phyloP scores from a whole-genome alignment of 805 yeast genomes.

The Peterozyma xylosa region DNA sequence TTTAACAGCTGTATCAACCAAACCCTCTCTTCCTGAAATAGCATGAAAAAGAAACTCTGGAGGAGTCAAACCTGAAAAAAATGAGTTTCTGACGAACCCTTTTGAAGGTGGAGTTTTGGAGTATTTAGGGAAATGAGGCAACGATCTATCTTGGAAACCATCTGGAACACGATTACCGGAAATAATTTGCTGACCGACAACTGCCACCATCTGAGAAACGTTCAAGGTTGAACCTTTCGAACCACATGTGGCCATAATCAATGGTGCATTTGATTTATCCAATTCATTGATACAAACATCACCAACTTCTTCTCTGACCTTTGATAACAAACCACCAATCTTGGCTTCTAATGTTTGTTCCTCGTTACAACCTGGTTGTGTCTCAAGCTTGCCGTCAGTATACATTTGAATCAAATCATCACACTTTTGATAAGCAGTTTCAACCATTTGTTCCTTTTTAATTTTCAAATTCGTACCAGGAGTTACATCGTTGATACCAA shows the following conservation, averaged over 20 bases:
- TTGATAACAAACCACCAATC: constrained; percentile 91
- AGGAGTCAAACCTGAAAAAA: constrained; percentile 88
- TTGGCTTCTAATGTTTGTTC: constrained; percentile 97
- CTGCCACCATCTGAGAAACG: constrained; percentile 99
- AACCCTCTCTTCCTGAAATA: constrained; percentile 98
- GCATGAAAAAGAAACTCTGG: constrained; percentile 98
- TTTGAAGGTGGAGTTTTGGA: constrained; percentile 97
- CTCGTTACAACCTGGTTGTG: constrained; percentile 98
- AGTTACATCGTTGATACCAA: constrained; percentile 95
- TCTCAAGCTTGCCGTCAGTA: constrained; percentile 82
- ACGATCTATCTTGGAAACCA: constrained; percentile 98
- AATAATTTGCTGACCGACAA: constrained; percentile 98
- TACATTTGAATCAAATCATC: constrained; percentile 79
- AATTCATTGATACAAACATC: constrained; percentile 93
- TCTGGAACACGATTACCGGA: constrained; percentile 99
- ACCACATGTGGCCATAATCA: constrained; percentile 99
- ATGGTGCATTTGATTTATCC: constrained; percentile 87
- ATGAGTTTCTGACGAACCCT: constrained; percentile 95
- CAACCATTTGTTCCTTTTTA: constrained; percentile 84
- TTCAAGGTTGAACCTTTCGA: constrained; percentile 97
- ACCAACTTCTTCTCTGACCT: constrained; percentile 98
- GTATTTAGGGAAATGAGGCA: constrained; percentile 93
- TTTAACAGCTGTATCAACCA: constrained; percentile 98
- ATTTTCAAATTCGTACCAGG: constrained; percentile 74
- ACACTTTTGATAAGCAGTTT: constrained; percentile 82